These are phyloP conservation scores for Pseudogymnoascus sp. DNA, from an alignment of 2,329 filamentous ascomycete species.

Conservation along the genomic window DNA sequence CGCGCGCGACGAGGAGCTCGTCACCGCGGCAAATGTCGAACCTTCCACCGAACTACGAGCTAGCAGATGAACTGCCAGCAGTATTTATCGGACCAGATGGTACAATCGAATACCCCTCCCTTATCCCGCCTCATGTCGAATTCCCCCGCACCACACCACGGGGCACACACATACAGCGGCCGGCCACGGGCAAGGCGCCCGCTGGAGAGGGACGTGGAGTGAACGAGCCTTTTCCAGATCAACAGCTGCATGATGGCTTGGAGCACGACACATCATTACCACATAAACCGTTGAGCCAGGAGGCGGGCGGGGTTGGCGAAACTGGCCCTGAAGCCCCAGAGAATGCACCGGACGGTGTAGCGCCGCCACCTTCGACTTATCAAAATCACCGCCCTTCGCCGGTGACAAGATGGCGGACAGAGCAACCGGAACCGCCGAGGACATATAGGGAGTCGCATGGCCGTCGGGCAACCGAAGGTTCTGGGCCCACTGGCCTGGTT, in stretches of 20 bases:
- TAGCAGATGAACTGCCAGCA: conserved; percentile 3
- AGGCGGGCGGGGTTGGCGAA: not conserved
- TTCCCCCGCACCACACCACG: not conserved
- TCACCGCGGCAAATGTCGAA: not conserved
- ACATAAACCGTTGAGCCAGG: not conserved
- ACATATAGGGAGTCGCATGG: not conserved
- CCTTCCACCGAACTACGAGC: conserved; percentile 1
- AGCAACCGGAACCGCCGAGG: not conserved
- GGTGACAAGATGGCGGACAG: not conserved
- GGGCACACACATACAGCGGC: not conserved
- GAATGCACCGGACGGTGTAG: not conserved
- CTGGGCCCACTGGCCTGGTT: not conserved
- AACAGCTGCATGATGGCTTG: not conserved
- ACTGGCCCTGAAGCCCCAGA: not conserved
- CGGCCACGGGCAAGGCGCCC: not conserved
- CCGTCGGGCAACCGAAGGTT: not conserved
- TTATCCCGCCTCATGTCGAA: conserved; percentile 7
- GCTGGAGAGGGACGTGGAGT: not conserved
- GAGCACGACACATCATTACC: not conserved
- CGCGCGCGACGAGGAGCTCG: not conserved
- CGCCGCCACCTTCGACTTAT: not conserved
- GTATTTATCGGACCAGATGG: not conserved
- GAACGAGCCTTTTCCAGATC: conserved; percentile 4
- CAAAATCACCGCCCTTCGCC: not conserved
- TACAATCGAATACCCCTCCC: not conserved